Conservation (phyloP, 1,139 yeast genomes). For the Geotrichum aggregatum region DNA sequence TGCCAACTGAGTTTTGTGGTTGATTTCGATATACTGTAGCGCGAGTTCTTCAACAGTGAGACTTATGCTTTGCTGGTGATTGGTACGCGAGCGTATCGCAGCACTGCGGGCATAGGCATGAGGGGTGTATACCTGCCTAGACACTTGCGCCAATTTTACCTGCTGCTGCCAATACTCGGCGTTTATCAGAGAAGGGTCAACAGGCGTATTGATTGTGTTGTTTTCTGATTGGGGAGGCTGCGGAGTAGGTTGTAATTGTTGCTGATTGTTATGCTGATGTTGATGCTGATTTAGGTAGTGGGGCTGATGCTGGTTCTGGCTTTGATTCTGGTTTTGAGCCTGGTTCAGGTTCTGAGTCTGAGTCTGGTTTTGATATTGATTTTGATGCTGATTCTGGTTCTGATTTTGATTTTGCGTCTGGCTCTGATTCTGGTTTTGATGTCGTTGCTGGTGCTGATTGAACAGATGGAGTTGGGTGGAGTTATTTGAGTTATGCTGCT, state of each 20-base stretch:
- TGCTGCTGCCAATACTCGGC: conserved; percentile 85
- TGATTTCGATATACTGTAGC: conserved; percentile 36
- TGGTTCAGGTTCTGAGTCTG: background rate
- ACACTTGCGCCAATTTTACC: conserved; percentile 68
- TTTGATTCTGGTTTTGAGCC: conserved; percentile 22
- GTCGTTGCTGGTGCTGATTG: background rate
- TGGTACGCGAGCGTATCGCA: conserved; percentile 60
- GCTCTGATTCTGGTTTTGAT: background rate
- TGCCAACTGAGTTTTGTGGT: conserved; percentile 23
- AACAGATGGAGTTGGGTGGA: background rate
- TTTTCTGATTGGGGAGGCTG: conserved; percentile 30
- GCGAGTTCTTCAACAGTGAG: conserved; percentile 39
- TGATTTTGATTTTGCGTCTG: background rate
- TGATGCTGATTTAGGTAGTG: conserved; percentile 22
- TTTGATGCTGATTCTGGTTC: background rate
- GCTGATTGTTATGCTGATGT: conserved; percentile 26
- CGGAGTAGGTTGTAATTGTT: conserved; percentile 27
- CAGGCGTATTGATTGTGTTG: conserved; percentile 14
- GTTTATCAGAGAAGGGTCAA: conserved; percentile 37
- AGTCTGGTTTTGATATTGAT: background rate
- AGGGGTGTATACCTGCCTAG: conserved; percentile 68
- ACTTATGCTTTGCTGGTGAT: conserved; percentile 23
- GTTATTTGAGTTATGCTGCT: background rate
- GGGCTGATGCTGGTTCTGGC: conserved; percentile 36
- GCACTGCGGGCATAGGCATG: conserved; percentile 91